These are phyloP conservation scores for Ophidiomyces ophidiicola DNA, from an alignment of 2,329 filamentous ascomycete species.

Conservation along the genomic window DNA sequence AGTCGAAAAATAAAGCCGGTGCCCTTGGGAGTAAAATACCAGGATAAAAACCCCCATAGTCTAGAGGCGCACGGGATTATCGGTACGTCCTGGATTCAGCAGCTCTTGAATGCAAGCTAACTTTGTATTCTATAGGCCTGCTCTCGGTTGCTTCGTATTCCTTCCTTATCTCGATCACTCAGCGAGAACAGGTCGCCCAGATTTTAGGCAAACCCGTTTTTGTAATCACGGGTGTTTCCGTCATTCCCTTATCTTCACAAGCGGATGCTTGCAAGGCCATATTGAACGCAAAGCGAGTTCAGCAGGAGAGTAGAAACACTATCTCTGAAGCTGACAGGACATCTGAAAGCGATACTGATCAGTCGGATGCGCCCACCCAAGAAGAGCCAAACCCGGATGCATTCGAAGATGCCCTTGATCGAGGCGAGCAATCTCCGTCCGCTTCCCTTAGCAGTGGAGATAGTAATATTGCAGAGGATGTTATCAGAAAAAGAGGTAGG, in stretches of 20 bases:
- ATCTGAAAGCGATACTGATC: conserved; percentile 15
- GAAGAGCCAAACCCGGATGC: conserved; percentile 17
- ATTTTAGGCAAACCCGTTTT: conserved; percentile 74
- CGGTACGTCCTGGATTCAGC: conserved; percentile 33
- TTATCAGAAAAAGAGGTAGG: conserved; percentile 67
- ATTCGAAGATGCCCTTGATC: conserved; percentile 17
- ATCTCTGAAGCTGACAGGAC: conserved; percentile 24
- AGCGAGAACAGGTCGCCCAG: conserved; percentile 77
- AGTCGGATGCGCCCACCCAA: conserved; percentile 8
- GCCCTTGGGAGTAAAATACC: conserved; percentile 23
- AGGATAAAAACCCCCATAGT: conserved; percentile 23
- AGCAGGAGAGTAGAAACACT: conserved; percentile 23
- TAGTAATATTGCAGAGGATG: conserved; percentile 68
- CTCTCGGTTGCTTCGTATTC: conserved; percentile 68
- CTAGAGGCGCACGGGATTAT: conserved; percentile 45
- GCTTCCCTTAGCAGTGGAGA: conserved; percentile 33
- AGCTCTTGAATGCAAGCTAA: neutral
- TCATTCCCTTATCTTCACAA: conserved; percentile 76
- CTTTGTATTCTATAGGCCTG: conserved; percentile 49
- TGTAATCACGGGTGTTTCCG: conserved; percentile 71
- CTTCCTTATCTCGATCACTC: conserved; percentile 77
- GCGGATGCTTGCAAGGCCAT: conserved; percentile 63
- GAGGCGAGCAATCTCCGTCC: conserved; percentile 17
- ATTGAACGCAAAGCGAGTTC: conserved; percentile 20
- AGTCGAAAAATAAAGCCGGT: conserved; percentile 42